Conservation (phyloP, 305 asterid species). For the Fraxinus angustifolia region DNA sequence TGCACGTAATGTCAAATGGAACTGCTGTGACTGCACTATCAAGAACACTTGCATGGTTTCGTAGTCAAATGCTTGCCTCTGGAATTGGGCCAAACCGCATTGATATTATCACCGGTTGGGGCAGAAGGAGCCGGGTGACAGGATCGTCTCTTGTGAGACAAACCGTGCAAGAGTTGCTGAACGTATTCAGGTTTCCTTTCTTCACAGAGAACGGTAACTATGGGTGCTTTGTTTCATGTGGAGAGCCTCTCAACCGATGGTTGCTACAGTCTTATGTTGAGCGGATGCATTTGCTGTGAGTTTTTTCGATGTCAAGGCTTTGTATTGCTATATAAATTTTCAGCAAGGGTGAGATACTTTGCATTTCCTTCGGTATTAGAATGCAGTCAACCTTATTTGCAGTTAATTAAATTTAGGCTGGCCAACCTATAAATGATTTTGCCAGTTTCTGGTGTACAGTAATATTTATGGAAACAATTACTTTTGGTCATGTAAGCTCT, state of each 20-base stretch:
- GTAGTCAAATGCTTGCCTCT: conserved; percentile 56
- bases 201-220: conserved; percentile 66
- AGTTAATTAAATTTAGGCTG: neutral
- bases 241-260: conserved; percentile 81
- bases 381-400: neutral
- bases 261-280: conserved; percentile 78
- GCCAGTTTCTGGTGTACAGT: neutral
- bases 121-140: conserved; percentile 82
- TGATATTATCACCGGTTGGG: conserved; percentile 96
- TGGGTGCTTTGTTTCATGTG: conserved; percentile 90
- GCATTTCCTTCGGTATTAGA: neutral
- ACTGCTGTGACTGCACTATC: conserved; percentile 92
- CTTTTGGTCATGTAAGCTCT: neutral
- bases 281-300: conserved; percentile 86
- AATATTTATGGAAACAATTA: neutral
- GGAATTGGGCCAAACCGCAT: conserved; percentile 68
- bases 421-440: neutral
- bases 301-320: neutral
- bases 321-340: conserved; percentile 26
- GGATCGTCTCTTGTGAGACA: conserved; percentile 83
- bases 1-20: conserved; percentile 93
- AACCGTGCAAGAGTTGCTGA: conserved; percentile 68
- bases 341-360: neutral
- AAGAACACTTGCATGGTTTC: conserved; percentile 84
- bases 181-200: conserved; percentile 68